Base-by-base conservation (phyloP, 2,329 filamentous ascomycete species). In the Pseudopyrenochaeta lycopersici region DNA sequence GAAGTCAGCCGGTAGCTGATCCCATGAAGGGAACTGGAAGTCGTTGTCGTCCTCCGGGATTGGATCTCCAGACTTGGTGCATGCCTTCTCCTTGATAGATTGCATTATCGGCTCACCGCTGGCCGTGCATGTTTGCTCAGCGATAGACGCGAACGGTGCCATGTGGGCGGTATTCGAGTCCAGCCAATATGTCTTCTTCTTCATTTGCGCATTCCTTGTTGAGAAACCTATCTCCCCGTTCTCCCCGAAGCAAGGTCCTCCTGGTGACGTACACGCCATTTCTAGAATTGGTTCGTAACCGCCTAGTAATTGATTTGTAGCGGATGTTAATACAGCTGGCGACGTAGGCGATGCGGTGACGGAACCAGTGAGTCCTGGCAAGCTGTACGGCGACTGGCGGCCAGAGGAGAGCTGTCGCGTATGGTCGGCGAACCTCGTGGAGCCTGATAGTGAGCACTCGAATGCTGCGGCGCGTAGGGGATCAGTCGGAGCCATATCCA, bases 391-490 rank as follows among this genome's bases (percentile, higher is more conserved):
- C 17, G 52, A 64, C 52, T 61, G 63, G 7, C 46, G 54, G 6
- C 54, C 58, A 1, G 58, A 61, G 1, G 63, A 55, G 0, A 62
- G 31, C 14, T 59, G 47, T 18, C 56, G 54, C n/a, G 52, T 55
- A 30, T 60, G 56, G 2, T 42, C 39, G 23, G 59, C 48, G 15
- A 70, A 53, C 5, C 51, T 52, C 2, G 53, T 52, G 3, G 58
- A 67, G 3, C 72, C 72, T 1, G 69, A 51, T 14, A 75, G 60
- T 1, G 60, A 49, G 53, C 68, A 72, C 18, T 74, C 68, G 21
- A 63, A 67, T 1, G 62, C 63, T 6, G 63, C 31, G 5, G 56
- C 52, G 3, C 63, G 62, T 1, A 56, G 40, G 3, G 62, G 54
- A 12, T 66, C 57, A 31, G 57, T 36, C 7, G 43, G 23, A 12